Percentiles rank a stretch among this genome's conserved stretches.
Conservation (phyloP, 257 asterid genomes). For the Solanum chaucha region DNA sequence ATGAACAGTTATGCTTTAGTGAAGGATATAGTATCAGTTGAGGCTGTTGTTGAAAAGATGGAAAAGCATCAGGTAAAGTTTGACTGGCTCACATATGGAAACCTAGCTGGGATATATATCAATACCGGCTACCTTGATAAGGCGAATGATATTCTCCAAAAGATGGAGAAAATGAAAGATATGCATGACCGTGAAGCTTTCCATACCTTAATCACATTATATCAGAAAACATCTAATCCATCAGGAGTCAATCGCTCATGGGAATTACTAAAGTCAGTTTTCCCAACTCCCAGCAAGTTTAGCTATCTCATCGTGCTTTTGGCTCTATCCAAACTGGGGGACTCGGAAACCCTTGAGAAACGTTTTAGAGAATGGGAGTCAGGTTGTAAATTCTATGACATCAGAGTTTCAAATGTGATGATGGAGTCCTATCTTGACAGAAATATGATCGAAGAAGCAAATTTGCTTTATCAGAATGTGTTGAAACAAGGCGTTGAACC, state of each 20-base stretch:
- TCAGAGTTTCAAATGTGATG: constrained; percentile 52
- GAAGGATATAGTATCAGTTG: constrained; percentile 34
- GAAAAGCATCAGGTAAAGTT: constrained; percentile 23
- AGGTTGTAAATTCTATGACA: constrained; percentile 23
- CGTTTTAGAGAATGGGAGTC: constrained; percentile 56
- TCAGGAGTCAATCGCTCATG: constrained; percentile 39
- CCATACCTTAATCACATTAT: constrained; percentile 35
- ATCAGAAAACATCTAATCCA: constrained; percentile 36
- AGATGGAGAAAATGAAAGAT: constrained; percentile 35
- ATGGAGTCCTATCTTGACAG: constrained; percentile 41
- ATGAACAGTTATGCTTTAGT: constrained; percentile 43
- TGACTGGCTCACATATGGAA: constrained; percentile 50
- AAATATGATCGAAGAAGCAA: constrained; percentile 56
- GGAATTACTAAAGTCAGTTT: constrained; percentile 9
- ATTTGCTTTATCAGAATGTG: constrained; percentile 25
- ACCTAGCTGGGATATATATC: constrained; percentile 45
- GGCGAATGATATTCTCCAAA: constrained; percentile 28
- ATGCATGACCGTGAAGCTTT: constrained; percentile 10
- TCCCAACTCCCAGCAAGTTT: constrained; percentile 4
- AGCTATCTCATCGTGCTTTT: constrained; percentile 19
- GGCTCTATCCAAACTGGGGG: constrained; percentile 31
- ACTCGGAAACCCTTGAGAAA: constrained; percentile 38
- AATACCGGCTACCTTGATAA: constrained; percentile 37
- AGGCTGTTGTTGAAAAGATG: constrained; percentile 58
- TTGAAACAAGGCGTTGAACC: constrained; percentile 17